Percentiles rank a stretch among this genome's conserved stretches.
Conservation (phyloP, 2,329 filamentous ascomycete genomes). For the Ophiostoma fasciatum region DNA sequence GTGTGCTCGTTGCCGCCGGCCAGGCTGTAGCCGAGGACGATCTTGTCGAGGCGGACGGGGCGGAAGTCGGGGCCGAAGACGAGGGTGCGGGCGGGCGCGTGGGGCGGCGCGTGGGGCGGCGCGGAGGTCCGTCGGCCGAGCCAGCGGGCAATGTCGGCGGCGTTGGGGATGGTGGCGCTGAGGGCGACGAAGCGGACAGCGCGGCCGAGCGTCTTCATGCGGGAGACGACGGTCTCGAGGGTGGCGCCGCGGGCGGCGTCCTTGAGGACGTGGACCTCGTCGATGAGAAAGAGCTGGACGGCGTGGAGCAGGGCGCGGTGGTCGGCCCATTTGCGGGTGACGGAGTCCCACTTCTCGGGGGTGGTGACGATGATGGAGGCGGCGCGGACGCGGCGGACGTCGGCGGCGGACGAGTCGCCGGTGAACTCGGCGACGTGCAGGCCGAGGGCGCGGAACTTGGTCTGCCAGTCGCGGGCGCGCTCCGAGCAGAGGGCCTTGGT, state of each 20-base stretch:
- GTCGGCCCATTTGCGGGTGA: constrained; percentile 77
- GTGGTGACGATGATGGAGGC: constrained; percentile 78
- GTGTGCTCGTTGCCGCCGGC: constrained; percentile 51
- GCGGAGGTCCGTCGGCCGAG: too few species aligned
- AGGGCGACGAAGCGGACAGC: constrained; percentile 67
- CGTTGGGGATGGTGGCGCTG: constrained; percentile 74
- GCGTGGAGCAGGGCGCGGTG: constrained; percentile 59
- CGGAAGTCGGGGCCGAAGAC: constrained; percentile 67
- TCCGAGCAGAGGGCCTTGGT: constrained; percentile 75
- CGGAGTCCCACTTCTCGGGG: constrained; percentile 83
- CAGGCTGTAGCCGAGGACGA: constrained; percentile 57
- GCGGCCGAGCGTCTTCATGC: constrained; percentile 69
- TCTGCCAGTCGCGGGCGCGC: constrained; percentile 59
- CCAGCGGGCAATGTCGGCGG: constrained; percentile 67
- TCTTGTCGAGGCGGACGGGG: constrained; percentile 61
- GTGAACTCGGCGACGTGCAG: constrained; percentile 65
- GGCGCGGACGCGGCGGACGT: constrained; percentile 53
- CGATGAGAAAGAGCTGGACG: constrained; percentile 68
- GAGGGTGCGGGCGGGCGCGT: constrained; percentile 50
- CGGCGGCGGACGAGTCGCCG: constrained; percentile 57
- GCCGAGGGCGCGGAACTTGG: constrained; percentile 54
- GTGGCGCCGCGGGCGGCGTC: constrained; percentile 61
- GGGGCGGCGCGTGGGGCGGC: constrained; percentile 41
- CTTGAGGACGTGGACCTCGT: constrained; percentile 78
- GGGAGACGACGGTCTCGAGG: constrained; percentile 68